Evolutionary conservation across 805 yeast species (phyloP).

Genomic region (Blastobotrys terrestris): DNA sequence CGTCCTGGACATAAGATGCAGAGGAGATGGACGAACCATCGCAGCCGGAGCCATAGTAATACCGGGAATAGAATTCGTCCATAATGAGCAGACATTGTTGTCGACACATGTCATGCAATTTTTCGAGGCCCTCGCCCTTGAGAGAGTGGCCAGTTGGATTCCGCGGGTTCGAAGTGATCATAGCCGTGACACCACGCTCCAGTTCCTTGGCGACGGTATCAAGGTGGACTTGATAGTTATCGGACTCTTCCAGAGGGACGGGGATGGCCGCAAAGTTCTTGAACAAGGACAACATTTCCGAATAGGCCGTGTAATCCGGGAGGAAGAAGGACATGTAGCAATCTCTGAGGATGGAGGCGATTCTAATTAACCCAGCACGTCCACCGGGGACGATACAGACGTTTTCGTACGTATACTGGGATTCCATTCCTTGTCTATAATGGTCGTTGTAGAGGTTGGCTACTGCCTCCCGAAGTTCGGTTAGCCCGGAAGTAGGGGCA

Average conservation of each 20-base stretch:
- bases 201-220: constrained; percentile 47
- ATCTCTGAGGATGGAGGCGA: constrained; percentile 54
- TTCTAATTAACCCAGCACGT: constrained; percentile 55
- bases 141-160: constrained; percentile 56
- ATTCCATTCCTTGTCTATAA: constrained; percentile 42
- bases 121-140: constrained; percentile 40
- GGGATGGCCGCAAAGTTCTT: constrained; percentile 60
- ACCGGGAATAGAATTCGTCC: constrained; percentile 60
- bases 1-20: constrained; percentile 48
- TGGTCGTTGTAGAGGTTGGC: constrained; percentile 51
- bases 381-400: constrained; percentile 64
- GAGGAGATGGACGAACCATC: constrained; percentile 47
- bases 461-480: constrained; percentile 49
- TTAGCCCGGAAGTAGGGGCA: constrained; percentile 55
- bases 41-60: constrained; percentile 48
- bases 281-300: constrained; percentile 57
- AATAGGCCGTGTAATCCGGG: constrained; percentile 61
- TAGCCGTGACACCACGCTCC: constrained; percentile 51
- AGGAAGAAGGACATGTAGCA: constrained; percentile 54
- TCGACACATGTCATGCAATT: constrained; percentile 49
- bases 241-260: constrained; percentile 52
- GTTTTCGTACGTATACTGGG: constrained; percentile 52
- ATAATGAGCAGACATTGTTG: constrained; percentile 48
- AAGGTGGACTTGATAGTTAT: constrained; percentile 50
- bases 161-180: constrained; percentile 50